Percentiles rank a stretch among this genome's conserved stretches.
phyloP scores from a whole-genome alignment of 1,139 yeast species.

The Scheffersomyces illinoinensis region DNA sequence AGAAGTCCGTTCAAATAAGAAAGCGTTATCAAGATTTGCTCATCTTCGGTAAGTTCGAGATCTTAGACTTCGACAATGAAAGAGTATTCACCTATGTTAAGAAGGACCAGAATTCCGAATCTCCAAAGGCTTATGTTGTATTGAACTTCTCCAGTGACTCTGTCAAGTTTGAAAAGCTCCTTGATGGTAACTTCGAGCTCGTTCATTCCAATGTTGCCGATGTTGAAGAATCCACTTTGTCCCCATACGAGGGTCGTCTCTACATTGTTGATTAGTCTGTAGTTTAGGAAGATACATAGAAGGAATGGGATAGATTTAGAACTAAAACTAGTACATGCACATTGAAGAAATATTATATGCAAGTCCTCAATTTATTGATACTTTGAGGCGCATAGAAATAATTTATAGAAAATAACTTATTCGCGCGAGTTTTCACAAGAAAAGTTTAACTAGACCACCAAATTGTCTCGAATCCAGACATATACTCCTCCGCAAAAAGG shows the following conservation, averaged over 20 bases:
- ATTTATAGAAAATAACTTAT: no score
- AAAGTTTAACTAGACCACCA: not conserved
- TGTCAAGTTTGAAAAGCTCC: slow-evolving; percentile 27
- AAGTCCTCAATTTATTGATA: no score
- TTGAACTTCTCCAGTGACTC: slow-evolving; percentile 45
- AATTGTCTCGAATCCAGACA: not conserved
- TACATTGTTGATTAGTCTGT: slow-evolving; percentile 23
- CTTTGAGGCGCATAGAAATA: not conserved
- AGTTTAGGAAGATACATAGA: not conserved
- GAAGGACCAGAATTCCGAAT: slow-evolving; percentile 10
- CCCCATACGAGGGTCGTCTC: slow-evolving; percentile 42
- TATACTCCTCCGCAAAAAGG: not conserved
- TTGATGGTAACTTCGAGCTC: slow-evolving; percentile 32
- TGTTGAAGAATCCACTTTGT: slow-evolving; percentile 21
- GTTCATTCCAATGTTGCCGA: slow-evolving; percentile 28
- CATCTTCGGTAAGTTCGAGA: slow-evolving; percentile 49
- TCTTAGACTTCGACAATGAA: slow-evolving; percentile 39
- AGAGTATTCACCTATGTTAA: slow-evolving; percentile 43
- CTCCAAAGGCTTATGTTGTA: slow-evolving; percentile 36
- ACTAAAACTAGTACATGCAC: not conserved
- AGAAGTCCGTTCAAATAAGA: slow-evolving; percentile 42
- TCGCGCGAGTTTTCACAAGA: not conserved
- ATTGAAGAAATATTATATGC: not conserved
- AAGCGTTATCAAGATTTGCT: slow-evolving; percentile 44
- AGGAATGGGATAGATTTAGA: not conserved